Base-by-base conservation (phyloP, 371 early-diverging fungal genomes). In the Mucor irregularis region DNA sequence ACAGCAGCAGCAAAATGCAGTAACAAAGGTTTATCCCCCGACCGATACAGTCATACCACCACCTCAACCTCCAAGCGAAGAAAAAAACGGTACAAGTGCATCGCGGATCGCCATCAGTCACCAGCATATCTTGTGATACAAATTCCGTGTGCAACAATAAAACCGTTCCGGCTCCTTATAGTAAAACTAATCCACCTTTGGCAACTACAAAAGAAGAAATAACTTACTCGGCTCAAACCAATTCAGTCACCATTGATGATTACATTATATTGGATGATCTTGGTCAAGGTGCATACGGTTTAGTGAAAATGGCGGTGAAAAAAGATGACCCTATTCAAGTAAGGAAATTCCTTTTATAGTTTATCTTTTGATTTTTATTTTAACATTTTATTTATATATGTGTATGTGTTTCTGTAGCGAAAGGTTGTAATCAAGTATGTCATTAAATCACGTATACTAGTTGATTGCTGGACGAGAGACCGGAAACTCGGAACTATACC, bases 371-470 rank as follows among this genome's bases (percentile, higher is more conserved):
- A n/a, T 22, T 45, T 13, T 21, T 56, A 24, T 31, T 42, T 26
- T 30, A 24, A 42, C 26, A 28, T 28, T 53, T 43, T 29, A 42
- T 52, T 33, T 37, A 31, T 57, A 43, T 42, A 48, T 13, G 44
- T 39, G 29, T 25, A 34, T 38, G 3, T 44, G 38, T 43, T n/a
- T 17, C 24, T 59, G 25, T 49, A 83, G 76, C 74, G 65, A 48
- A 82, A 80, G 47, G 81, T 86, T 8, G 90, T 90, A 56, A 76
- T 90, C 62, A 90, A 90, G 64, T 90, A 87, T 66, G 85, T 90
- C 29, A 83, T 89, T 69, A 88, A 88, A 68, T 78, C 84, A 19
- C 80, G 82, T n/a, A 85, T 90, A 33, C 69, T 90, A 39, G 78
- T 80, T 8, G 88, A 86, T 31, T 85, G 85, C 64, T 87, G 90